A percentile compares a stretch with the other conserved stretches of the same genome.
These are phyloP conservation scores for Margaritispora aquatica DNA, from an alignment of 495 filamentous ascomycete species.

Conservation along the genomic window DNA sequence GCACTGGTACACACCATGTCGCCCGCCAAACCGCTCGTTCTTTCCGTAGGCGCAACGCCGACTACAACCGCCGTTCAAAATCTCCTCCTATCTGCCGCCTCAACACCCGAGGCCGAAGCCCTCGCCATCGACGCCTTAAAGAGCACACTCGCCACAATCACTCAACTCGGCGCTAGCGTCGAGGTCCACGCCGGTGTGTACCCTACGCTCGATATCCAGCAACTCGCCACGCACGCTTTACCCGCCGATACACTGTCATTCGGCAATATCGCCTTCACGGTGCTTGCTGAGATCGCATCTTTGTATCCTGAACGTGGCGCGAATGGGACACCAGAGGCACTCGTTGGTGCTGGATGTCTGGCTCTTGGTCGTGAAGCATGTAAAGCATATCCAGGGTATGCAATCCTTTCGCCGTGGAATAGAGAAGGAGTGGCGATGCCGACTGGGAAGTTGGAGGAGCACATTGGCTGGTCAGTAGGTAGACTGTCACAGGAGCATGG, in stretches of 20 bases:
- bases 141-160: slow-evolving; percentile 22
- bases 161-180: slow-evolving; percentile 33
- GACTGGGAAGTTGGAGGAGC: slow-evolving; percentile 30
- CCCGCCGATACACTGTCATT: slow-evolving; percentile 34
- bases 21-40: slow-evolving; percentile 36
- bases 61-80: slow-evolving; percentile 56
- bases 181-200: slow-evolving; percentile 73
- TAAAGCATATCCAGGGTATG: slow-evolving; percentile 64
- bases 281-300: slow-evolving; percentile 67
- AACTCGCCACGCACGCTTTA: slow-evolving; percentile 64
- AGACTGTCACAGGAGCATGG: slow-evolving; percentile 63
- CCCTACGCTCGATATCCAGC: slow-evolving; percentile 74
- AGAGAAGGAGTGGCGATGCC: slow-evolving; percentile 4
- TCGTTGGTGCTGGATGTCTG: slow-evolving; percentile 64
- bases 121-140: slow-evolving; percentile 13
- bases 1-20: slow-evolving; percentile 26
- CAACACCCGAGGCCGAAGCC: slow-evolving; percentile 2
- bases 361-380: slow-evolving; percentile 76
- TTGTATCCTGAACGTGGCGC: slow-evolving; percentile 56
- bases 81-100: slow-evolving; percentile 5
- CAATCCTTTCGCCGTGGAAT: slow-evolving; percentile 60
- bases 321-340: slow-evolving; percentile 50
- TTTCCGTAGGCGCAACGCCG: slow-evolving; percentile 79
- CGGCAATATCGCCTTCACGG: slow-evolving; percentile 57
- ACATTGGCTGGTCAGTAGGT: slow-evolving; percentile 54